A percentile compares a stretch with the other conserved stretches of the same genome.
These are phyloP conservation scores for Coemansia sp. DNA, from an alignment of 192 early-diverging fungal species.

Conservation along the genomic window DNA sequence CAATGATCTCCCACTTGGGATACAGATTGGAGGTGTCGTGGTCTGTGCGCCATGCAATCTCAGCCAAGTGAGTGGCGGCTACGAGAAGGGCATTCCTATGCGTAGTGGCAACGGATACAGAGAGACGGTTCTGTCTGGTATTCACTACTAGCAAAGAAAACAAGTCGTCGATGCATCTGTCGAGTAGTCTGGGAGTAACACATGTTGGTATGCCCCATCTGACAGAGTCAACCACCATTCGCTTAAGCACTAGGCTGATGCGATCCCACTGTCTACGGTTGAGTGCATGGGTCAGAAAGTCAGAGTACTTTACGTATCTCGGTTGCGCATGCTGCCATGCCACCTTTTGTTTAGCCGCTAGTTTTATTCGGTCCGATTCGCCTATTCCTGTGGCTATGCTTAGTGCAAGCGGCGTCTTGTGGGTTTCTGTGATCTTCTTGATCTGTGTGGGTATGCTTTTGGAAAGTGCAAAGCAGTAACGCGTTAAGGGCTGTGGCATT, in stretches of 20 bases:
- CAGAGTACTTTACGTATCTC: conserved; percentile 7
- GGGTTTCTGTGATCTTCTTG: neutral
- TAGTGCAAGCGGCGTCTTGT: conserved; percentile 10
- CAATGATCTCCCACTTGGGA: conserved; percentile 18
- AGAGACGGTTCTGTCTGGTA: neutral
- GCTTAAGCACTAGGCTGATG: conserved; percentile 16
- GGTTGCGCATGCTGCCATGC: conserved; percentile 31
- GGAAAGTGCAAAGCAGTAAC: neutral
- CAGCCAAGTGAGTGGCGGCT: conserved; percentile 8
- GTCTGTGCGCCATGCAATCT: conserved; percentile 23
- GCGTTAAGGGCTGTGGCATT: neutral
- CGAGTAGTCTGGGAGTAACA: conserved; percentile 12
- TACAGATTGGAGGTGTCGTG: neutral
- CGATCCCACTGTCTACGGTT: neutral
- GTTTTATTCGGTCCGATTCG: conserved; percentile 14
- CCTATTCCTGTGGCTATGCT: conserved; percentile 7
- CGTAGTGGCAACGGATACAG: too few relatives aligned
- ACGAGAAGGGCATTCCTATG: neutral
- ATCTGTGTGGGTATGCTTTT: conserved; percentile 11
- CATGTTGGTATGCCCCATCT: conserved; percentile 12
- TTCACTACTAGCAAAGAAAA: neutral
- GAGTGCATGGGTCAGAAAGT: conserved; percentile 19
- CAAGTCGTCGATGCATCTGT: conserved; percentile 14
- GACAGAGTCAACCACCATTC: conserved; percentile 21
- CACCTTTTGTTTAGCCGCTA: conserved; percentile 19